Evolutionary conservation across 768 basidiomycete species (phyloP), one percentile per base, ranked within the genome.

Genomic region (Tylopilus sp.): DNA sequence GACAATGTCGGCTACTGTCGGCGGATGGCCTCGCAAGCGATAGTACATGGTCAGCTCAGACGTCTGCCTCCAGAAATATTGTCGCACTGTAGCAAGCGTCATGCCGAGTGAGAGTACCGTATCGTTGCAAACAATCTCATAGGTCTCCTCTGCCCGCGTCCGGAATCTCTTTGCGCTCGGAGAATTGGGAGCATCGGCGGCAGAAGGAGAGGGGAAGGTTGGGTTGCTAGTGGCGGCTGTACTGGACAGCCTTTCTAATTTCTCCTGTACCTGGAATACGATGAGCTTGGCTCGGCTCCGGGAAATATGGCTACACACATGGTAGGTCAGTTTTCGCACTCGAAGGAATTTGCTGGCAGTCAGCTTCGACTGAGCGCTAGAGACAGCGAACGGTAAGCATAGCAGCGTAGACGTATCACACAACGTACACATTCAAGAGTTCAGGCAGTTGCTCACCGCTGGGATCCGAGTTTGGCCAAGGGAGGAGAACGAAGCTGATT

Each of bases 91-190:
- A 4, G 90, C 95, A 31, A 99, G 77, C 6, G 90, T 95, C 84
- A 95, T 93, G 57, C 85, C 83, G 23, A 88, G 73, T 21, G 95
- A 88, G 30, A 98, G 75, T 15, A 89, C 73, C n/a, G 78, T 73
- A 55, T 91, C 88, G 58, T 91, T 91, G 69, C 94, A 97, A 23
- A 97, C 66, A 40, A 98, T 82, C 70, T 98, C 95, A 65, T 91
- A 87, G 25, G 78, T 61, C 22, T 92, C 86, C 58, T 92, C 91
- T 10, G 81, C 73, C 53, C 70, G 71, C 8, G 55, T 55, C 52
- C 55, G 63, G 51, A 55, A 55, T 42, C 40, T 40, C 22, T 50
- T 57, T 47, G 61, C 47, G 6, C 41, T 55, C n/a, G 65, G 69
- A 58, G 60, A 61, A 54, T 38, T 61, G 59, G 51, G 54, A n/a